Evolutionary conservation across 1,139 yeast genomes (phyloP).

Genomic region (Pichia sp.): DNA sequence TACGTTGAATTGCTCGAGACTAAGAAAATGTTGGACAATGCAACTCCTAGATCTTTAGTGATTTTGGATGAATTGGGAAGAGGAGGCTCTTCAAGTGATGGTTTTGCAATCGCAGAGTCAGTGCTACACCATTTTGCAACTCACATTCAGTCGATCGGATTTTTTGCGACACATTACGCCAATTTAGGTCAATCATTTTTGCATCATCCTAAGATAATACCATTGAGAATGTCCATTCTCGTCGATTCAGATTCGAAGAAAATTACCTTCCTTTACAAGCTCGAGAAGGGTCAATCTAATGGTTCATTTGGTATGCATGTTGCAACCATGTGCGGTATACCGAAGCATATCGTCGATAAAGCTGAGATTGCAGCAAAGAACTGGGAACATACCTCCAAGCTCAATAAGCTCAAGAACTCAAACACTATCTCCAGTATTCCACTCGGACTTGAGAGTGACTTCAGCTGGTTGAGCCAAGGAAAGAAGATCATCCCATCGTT

Average conservation of each 20-base stretch:
- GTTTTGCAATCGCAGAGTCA: conserved; percentile 95
- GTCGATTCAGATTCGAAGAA: conserved; percentile 74
- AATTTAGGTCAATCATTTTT: conserved; percentile 72
- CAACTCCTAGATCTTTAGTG: conserved; percentile 76
- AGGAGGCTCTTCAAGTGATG: conserved; percentile 96
- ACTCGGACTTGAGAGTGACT: conserved; percentile 76
- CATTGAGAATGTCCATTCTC: conserved; percentile 83
- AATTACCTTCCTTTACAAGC: conserved; percentile 81
- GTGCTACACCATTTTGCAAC: conserved; percentile 89
- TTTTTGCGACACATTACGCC: conserved; percentile 96
- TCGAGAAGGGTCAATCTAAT: conserved; percentile 82
- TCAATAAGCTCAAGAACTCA: conserved; percentile 29
- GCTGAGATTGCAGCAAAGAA: conserved; percentile 83
- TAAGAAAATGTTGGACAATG: conserved; percentile 74
- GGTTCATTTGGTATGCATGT: conserved; percentile 99
- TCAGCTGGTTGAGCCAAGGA: conserved; percentile 39
- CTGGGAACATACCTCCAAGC: conserved; percentile 76
- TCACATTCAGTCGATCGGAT: conserved; percentile 84
- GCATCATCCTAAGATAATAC: conserved; percentile 71
- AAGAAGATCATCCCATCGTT: conserved; percentile 39
- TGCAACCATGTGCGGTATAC: conserved; percentile 97
- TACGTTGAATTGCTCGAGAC: conserved; percentile 93
- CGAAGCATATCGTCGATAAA: conserved; percentile 56
- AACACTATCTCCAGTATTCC: conserved; percentile 33
- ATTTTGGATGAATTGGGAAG: conserved; percentile 94